Percentiles rank a stretch among this genome's conserved stretches.
Evolutionary conservation across 73 alveolate species (phyloP).

Genomic region (Tetrahymena thermophila): DNA sequence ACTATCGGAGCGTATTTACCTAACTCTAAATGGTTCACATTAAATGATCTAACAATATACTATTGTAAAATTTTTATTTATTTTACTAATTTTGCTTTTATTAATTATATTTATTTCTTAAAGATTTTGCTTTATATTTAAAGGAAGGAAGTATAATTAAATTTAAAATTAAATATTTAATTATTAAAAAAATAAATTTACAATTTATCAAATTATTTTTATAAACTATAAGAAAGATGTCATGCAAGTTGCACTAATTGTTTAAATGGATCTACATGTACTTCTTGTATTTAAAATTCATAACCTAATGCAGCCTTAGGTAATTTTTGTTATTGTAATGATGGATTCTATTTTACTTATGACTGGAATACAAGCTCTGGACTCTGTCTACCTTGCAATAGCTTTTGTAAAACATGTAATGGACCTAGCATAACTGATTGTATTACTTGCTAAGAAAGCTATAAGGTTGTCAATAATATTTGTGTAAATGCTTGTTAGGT

Average conservation of each 20-base stretch:
- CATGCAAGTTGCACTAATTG: background rate
- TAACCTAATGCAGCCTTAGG: background rate
- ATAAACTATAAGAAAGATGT: background rate
- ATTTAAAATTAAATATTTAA: too few species aligned
- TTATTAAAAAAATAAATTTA: too few species aligned
- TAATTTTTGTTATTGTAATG: background rate
- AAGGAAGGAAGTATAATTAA: too few species aligned
- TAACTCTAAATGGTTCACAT: background rate
- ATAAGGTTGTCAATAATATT: background rate
- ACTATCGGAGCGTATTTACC: background rate
- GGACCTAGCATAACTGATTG: background rate
- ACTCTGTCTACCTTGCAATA: background rate
- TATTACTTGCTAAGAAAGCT: background rate
- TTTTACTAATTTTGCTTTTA: background rate
- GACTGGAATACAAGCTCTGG: background rate
- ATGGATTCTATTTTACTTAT: background rate
- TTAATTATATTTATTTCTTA: too few species aligned
- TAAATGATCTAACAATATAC: background rate
- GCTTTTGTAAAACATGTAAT: background rate
- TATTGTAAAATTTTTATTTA: background rate
- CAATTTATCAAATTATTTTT: too few species aligned
- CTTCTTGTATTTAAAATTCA: background rate
- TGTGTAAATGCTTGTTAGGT: background rate
- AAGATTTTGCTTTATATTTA: too few species aligned
- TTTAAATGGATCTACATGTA: background rate